Percentiles rank a stretch among this genome's conserved stretches.
Evolutionary conservation across 345 rosid genomes (phyloP).

Genomic region (Populus nigra): DNA sequence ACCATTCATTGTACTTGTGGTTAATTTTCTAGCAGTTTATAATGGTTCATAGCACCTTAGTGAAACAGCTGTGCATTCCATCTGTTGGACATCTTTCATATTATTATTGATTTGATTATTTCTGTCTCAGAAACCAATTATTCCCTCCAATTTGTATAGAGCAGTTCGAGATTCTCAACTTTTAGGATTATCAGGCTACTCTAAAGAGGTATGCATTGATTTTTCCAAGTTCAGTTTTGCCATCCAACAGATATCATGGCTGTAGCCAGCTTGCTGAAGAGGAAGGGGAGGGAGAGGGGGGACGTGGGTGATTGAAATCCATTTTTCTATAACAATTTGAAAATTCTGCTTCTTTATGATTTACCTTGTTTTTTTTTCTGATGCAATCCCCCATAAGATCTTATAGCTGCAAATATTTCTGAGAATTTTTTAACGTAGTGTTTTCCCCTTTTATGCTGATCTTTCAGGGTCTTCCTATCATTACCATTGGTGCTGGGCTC

Average conservation of each 20-base stretch:
- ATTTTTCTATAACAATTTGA: neutral
- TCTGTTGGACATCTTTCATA: conserved; percentile 9
- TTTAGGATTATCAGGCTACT: conserved; percentile 28
- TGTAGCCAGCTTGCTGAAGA: neutral
- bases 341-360: neutral
- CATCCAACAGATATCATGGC: conserved; percentile 1
- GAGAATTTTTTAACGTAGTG: neutral
- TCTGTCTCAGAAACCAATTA: conserved; percentile 44
- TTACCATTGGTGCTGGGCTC: conserved; percentile 77
- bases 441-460: neutral
- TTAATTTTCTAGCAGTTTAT: neutral
- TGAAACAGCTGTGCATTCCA: conserved; percentile 10
- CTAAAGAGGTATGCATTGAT: conserved; percentile 22
- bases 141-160: conserved; percentile 21
- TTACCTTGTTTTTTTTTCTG: neutral
- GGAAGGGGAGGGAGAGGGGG: neutral
- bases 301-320: neutral
- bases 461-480: conserved; percentile 79
- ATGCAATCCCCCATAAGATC: too few relatives aligned
- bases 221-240: neutral
- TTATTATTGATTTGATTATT: conserved; percentile 3
- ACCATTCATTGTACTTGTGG: neutral
- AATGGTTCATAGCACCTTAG: neutral
- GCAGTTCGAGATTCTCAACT: conserved; percentile 36
- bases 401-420: too few relatives aligned